phyloP scores from a whole-genome alignment of 2,329 filamentous ascomycete species.

The Fusarium hainanense region DNA sequence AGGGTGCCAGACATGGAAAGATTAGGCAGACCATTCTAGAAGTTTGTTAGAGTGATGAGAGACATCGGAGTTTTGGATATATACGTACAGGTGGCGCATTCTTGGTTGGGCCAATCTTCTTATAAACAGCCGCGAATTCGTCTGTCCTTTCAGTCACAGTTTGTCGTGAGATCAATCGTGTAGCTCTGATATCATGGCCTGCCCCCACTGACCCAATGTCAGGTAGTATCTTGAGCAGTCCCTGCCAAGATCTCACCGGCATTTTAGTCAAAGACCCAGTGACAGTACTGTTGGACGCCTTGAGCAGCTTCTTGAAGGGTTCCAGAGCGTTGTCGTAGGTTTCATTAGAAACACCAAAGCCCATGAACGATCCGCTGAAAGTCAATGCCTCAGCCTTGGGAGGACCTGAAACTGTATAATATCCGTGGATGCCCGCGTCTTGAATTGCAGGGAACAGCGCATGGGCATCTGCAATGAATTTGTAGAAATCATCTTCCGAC shows the following conservation, averaged over 20 bases:
- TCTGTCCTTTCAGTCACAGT: not conserved
- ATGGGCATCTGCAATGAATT: not conserved
- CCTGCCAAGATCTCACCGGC: not conserved
- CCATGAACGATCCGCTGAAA: not conserved
- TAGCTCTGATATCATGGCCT: not conserved
- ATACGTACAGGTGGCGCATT: not conserved
- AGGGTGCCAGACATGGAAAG: not conserved
- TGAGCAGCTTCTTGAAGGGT: not conserved
- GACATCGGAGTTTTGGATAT: too few species aligned
- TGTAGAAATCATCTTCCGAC: not conserved
- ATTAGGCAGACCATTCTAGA: not conserved
- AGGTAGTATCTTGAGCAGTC: not conserved
- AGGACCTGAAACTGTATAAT: not conserved
- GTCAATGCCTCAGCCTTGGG: not conserved
- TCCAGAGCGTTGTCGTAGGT: not conserved
- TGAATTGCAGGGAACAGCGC: not conserved
- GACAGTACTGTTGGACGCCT: not conserved
- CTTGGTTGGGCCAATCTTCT: not conserved
- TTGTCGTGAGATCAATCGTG: not conserved
- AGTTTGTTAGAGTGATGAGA: fast-evolving
- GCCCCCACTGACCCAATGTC: not conserved
- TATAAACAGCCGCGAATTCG: not conserved
- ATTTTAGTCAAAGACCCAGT: not conserved
- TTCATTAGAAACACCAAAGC: not conserved
- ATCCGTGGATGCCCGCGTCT: not conserved